Evolutionary conservation across 257 asterid species (phyloP).

Genomic region (Solanum sparsipilum): DNA sequence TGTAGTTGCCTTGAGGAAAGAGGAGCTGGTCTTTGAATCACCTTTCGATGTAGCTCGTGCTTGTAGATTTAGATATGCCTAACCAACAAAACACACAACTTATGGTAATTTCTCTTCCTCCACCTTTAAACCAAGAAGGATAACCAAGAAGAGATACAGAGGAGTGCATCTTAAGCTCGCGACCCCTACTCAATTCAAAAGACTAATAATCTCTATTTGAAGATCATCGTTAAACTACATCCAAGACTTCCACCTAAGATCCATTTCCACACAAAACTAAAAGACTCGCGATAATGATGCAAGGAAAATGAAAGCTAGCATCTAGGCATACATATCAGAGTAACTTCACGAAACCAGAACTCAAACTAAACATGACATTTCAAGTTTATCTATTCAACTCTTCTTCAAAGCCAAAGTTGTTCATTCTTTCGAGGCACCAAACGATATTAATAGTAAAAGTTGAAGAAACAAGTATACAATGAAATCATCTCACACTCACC

Average conservation of each 20-base stretch:
- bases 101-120: neutral
- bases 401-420: neutral
- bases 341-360: neutral
- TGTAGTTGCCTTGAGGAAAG: conserved; percentile 53
- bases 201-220: neutral
- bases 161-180: neutral
- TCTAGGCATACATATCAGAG: neutral
- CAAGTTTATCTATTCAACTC: neutral
- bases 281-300: neutral
- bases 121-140: neutral
- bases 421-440: neutral
- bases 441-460: neutral
- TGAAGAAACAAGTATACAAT: neutral
- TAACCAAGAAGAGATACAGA: neutral
- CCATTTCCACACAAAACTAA: neutral
- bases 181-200: neutral
- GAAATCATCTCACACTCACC: conserved; percentile 23
- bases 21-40: conserved; percentile 28
- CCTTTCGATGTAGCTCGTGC: conserved; percentile 55
- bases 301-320: neutral
- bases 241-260: neutral
- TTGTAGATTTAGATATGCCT: conserved; percentile 69
- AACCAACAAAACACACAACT: neutral
- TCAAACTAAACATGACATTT: neutral
- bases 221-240: neutral